Evolutionary conservation across 441 rosid species (phyloP).

Genomic region (Euphorbia celastroides): DNA sequence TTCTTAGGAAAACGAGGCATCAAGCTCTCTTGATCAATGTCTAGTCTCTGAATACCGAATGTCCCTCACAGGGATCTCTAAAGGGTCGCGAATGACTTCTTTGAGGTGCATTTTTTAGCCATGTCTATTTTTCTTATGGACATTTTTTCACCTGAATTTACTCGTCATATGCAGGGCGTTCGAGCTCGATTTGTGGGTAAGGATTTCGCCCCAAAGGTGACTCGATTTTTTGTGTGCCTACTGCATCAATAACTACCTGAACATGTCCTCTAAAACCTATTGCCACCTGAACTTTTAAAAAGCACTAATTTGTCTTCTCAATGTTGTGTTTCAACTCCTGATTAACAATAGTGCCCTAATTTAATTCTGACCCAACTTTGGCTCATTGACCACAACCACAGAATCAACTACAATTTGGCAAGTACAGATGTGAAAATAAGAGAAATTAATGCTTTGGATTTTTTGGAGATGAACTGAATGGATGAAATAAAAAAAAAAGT

Average conservation of each 20-base stretch:
- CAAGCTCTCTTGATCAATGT: constrained; percentile 63
- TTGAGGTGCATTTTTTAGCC: constrained; percentile 43
- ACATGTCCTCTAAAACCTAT: too few relatives aligned
- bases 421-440: background rate
- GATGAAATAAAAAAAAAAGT: background rate
- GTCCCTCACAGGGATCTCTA: constrained; percentile 51
- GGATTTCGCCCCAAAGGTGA: constrained; percentile 93
- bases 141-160: background rate
- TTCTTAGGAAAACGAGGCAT: constrained; percentile 57
- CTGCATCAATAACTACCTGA: too few relatives aligned
- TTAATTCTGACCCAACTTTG: background rate
- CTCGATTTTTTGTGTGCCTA: too few relatives aligned
- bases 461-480: background rate
- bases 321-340: too few relatives aligned
- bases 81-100: constrained; percentile 55
- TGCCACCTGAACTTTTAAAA: too few relatives aligned
- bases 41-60: constrained; percentile 73
- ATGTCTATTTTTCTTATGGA: constrained; percentile 1
- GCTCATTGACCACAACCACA: constrained; percentile 11
- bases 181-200: constrained; percentile 70
- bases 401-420: background rate
- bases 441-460: constrained; percentile 9
- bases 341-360: background rate
- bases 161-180: constrained; percentile 48
- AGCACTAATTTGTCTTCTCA: too few relatives aligned